Conservation (phyloP, 2,329 filamentous ascomycete species). For the Pseudocercospora fuligena region DNA sequence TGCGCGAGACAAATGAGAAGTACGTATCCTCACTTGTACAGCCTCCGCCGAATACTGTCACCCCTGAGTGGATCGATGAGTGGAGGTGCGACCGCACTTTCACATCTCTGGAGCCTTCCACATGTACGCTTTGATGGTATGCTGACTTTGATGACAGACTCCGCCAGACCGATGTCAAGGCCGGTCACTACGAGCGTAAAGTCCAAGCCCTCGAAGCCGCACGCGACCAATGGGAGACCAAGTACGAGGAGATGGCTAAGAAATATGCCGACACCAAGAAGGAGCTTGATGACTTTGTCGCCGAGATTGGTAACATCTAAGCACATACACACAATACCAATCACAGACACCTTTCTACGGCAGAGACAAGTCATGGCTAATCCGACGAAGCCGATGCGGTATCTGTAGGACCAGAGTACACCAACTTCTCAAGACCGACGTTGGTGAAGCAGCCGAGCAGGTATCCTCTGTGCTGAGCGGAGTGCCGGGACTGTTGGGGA, state of each 20-base stretch:
- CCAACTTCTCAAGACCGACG: conserved; percentile 9
- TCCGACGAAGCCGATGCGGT: conserved; percentile 1
- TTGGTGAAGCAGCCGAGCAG: neutral
- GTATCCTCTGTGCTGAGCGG: neutral
- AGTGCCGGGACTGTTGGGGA: neutral
- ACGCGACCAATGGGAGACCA: conserved; percentile 92
- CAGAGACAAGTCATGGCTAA: conserved; percentile 7
- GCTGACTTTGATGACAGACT: conserved; percentile 65
- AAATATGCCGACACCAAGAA: conserved; percentile 84
- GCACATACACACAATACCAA: conserved; percentile 10
- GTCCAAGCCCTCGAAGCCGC: conserved; percentile 93
- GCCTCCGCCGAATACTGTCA: conserved; percentile 12
- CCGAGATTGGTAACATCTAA: conserved; percentile 93
- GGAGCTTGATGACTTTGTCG: conserved; percentile 88
- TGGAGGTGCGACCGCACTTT: conserved; percentile 13
- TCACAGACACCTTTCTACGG: conserved; percentile 6
- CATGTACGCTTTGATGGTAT: neutral
- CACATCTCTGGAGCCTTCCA: neutral
- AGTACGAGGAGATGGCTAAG: conserved; percentile 97
- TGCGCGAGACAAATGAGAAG: conserved; percentile 98
- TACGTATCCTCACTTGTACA: conserved; percentile 57
- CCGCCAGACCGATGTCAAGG: conserved; percentile 98
- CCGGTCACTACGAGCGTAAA: conserved; percentile 98
- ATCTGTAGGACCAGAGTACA: conserved; percentile 7
- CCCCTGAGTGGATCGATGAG: conserved; percentile 22